Evolutionary conservation across 495 filamentous ascomycete species (phyloP).

Genomic region (Jackrogersella multiformis): DNA sequence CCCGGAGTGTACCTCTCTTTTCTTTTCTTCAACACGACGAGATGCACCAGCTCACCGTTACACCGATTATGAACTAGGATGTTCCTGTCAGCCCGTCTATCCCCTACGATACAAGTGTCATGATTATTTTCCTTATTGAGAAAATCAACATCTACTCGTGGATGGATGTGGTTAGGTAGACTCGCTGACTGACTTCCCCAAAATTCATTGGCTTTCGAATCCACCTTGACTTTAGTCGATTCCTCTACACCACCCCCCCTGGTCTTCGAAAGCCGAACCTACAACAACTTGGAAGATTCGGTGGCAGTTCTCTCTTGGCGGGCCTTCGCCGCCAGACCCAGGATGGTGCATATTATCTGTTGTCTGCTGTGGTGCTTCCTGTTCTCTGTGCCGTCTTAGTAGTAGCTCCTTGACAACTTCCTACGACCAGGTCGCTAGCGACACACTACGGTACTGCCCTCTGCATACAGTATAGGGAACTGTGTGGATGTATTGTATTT

Average conservation of each 20-base stretch:
- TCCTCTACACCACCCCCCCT: conserved; percentile 17
- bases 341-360: conserved; percentile 35
- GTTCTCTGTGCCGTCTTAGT: conserved; percentile 9
- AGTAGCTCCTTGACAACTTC: conserved; percentile 17
- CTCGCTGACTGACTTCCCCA: conserved; percentile 9
- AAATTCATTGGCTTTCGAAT: conserved; percentile 28
- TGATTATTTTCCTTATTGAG: conserved; percentile 26
- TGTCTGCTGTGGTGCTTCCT: conserved; percentile 10
- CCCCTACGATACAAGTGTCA: conserved; percentile 31
- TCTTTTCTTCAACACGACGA: conserved; percentile 23
- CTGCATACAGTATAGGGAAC: conserved; percentile 37
- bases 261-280: conserved; percentile 19
- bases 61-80: conserved; percentile 27
- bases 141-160: conserved; percentile 20
- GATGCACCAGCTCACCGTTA: conserved; percentile 41
- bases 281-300: conserved; percentile 24
- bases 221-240: conserved; percentile 18
- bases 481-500: conserved; percentile 36
- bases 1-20: conserved; percentile 20
- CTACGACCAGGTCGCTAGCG: conserved; percentile 23
- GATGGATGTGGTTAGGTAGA: conserved; percentile 9
- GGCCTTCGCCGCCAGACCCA: conserved; percentile 29
- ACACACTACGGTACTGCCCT: conserved; percentile 16
- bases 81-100: conserved; percentile 31
- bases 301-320: conserved; percentile 6